Evolutionary conservation across 2,329 filamentous ascomycete genomes (phyloP), one percentile per base, ranked within the genome.

Genomic region (Neonectria sp.): DNA sequence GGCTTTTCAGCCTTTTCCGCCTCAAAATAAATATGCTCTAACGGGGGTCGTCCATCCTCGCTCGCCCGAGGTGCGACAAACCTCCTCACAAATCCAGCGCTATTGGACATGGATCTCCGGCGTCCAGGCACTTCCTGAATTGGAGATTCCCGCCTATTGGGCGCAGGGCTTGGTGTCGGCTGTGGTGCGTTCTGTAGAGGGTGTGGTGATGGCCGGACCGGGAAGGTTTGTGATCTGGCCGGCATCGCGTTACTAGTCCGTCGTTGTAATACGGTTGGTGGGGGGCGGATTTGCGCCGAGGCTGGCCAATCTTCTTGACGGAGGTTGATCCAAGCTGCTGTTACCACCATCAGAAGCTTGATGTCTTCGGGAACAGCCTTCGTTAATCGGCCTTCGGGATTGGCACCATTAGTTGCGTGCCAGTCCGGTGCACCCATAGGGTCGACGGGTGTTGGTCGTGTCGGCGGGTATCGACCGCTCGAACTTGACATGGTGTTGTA

Each of bases 401-500:
- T 69, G 7, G 67, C 67, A 2, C 66, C 64, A 13, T 70, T 72
- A 9, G 71, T 67, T 13, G 72, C 70, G 25, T 68, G 60, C 65
- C 69, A 73, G 57, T 75, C 71, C 24, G 61, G 69, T 46, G 67
- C 70, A 43, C 63, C 69, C 52, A 55, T 67, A 59, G 67, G 58
- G 27, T 76, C 77, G 6, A 75, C 27, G n/a, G 71, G 69, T 45
- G 80, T 74, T 1, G 80, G 73, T 27, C 82, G 81, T 13, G 81
- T 82, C 1, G 86, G 85, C 11, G 86, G 86, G 66, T 84, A 83
- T 43, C 81, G 83, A n/a, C 82, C 80, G 35, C 83, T 81, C 0
- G 86, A 86, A 7, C 84, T 78, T 1, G 87, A 86, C 31, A 90
- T 82, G 0, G 87, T 86, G 5, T 84, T 88, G 77, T 94, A 95